Evolutionary conservation across 495 filamentous ascomycete species (phyloP).

Genomic region (Aspergillus sclerotioniger): DNA sequence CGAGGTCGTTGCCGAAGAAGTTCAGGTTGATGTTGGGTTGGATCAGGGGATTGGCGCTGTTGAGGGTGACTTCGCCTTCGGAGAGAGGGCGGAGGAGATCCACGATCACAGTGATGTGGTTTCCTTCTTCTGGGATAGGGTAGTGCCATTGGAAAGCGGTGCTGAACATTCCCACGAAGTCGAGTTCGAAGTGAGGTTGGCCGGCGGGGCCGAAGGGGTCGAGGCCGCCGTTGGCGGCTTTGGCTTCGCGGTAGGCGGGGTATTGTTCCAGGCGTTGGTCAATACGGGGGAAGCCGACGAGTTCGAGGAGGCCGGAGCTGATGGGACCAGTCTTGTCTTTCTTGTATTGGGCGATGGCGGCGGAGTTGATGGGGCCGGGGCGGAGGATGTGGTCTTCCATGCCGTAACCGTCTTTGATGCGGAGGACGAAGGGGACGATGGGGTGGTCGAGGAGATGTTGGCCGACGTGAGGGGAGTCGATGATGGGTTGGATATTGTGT

Average conservation of each 20-base stretch:
- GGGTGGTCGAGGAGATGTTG: conserved; percentile 60
- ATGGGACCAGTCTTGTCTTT: conserved; percentile 49
- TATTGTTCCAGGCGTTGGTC: conserved; percentile 49
- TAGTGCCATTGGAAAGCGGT: conserved; percentile 65
- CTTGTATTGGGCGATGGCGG: conserved; percentile 44
- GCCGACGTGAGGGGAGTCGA: conserved; percentile 50
- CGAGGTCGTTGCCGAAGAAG: conserved; percentile 55
- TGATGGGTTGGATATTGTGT: conserved; percentile 46
- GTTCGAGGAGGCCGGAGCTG: conserved; percentile 51
- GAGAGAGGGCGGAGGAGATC: conserved; percentile 58
- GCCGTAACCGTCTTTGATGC: conserved; percentile 52
- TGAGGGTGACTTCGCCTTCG: conserved; percentile 51
- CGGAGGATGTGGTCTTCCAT: conserved; percentile 56
- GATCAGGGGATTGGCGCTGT: conserved; percentile 47
- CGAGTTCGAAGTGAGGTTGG: conserved; percentile 65
- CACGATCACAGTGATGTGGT: conserved; percentile 57
- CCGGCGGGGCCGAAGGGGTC: conserved; percentile 59
- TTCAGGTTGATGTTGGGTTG: conserved; percentile 61
- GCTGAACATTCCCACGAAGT: conserved; percentile 60
- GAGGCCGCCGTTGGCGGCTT: conserved; percentile 48
- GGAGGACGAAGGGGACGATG: conserved; percentile 53
- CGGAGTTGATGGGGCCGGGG: conserved; percentile 44
- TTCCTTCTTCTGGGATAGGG: conserved; percentile 47
- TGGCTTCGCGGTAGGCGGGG: conserved; percentile 49
- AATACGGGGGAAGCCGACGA: conserved; percentile 57